Evolutionary conservation across 768 basidiomycete species (phyloP).

Genomic region (Dictyophora rubrovolvata): DNA sequence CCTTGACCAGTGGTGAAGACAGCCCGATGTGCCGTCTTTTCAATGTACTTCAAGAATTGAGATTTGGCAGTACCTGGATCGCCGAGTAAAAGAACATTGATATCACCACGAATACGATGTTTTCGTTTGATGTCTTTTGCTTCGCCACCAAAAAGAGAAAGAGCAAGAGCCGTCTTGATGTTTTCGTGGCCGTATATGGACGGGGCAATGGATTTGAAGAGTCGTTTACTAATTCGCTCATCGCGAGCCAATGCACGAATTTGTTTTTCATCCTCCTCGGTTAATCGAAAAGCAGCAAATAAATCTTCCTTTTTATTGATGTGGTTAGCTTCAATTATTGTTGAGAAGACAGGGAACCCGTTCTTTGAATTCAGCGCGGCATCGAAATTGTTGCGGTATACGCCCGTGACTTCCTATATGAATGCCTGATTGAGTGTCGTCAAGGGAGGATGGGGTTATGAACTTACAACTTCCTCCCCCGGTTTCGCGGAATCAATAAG

Average conservation of each 20-base stretch:
- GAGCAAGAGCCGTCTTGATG: slow-evolving; percentile 94
- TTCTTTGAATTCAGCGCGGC: slow-evolving; percentile 97
- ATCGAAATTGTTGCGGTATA: slow-evolving; percentile 98
- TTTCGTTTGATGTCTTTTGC: slow-evolving; percentile 95
- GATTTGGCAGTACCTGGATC: slow-evolving; percentile 99
- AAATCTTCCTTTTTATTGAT: slow-evolving; percentile 99
- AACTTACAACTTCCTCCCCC: slow-evolving; percentile 88
- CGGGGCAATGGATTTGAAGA: slow-evolving; percentile 97
- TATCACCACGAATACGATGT: slow-evolving; percentile 93
- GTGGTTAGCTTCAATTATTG: slow-evolving; percentile 96
- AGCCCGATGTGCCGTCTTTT: slow-evolving; percentile 95
- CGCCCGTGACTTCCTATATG: slow-evolving; percentile 85
- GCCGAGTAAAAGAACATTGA: slow-evolving; percentile 91
- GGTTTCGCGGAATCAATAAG: slow-evolving; percentile 97
- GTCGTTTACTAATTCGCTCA: slow-evolving; percentile 91
- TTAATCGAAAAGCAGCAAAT: slow-evolving; percentile 95
- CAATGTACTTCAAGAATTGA: slow-evolving; percentile 97
- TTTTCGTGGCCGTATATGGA: slow-evolving; percentile 99
- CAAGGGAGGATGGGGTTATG: slow-evolving; percentile 1
- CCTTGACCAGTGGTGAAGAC: slow-evolving; percentile 99
- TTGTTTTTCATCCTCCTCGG: slow-evolving; percentile 92
- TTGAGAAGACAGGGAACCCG: slow-evolving; percentile 98
- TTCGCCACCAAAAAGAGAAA: slow-evolving; percentile 91
- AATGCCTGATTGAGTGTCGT: slow-evolving; percentile 3
- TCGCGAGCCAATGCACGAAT: slow-evolving; percentile 83